Conservation (phyloP, 75 land plant species). For the Pinus albicaulis region DNA sequence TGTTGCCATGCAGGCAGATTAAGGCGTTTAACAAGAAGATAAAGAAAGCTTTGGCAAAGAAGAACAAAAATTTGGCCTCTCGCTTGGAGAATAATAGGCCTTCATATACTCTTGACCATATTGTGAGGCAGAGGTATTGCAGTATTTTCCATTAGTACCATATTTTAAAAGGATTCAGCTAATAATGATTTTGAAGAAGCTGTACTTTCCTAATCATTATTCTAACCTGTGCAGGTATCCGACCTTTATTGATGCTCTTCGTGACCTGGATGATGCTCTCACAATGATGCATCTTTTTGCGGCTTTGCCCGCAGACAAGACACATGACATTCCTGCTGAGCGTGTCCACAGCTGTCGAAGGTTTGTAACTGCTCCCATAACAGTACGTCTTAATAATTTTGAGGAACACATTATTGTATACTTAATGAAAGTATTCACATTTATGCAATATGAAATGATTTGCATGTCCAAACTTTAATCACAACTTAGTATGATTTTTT, state of each 20-base stretch:
- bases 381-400: constrained; percentile 2
- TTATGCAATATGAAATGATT: neutral
- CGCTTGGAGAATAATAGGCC: constrained; percentile 54
- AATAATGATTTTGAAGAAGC: neutral
- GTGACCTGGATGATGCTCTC: constrained; percentile 95
- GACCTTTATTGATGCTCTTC: constrained; percentile 84
- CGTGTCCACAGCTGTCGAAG: constrained; percentile 86
- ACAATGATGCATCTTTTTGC: constrained; percentile 96
- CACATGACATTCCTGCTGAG: constrained; percentile 58
- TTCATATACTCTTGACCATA: constrained; percentile 62
- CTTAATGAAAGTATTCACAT: neutral
- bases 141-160: neutral
- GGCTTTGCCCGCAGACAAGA: constrained; percentile 73
- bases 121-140: constrained; percentile 73
- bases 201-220: neutral
- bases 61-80: constrained; percentile 52
- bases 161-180: neutral
- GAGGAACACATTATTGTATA: neutral
- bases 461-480: neutral
- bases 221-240: constrained; percentile 62
- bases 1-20: constrained; percentile 44
- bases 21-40: constrained; percentile 78
- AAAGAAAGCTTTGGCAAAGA: constrained; percentile 79
- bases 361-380: constrained; percentile 22
- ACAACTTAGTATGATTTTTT: neutral